Base-by-base conservation (phyloP, 2,329 filamentous ascomycete species). In the Aureobasidium lini region DNA sequence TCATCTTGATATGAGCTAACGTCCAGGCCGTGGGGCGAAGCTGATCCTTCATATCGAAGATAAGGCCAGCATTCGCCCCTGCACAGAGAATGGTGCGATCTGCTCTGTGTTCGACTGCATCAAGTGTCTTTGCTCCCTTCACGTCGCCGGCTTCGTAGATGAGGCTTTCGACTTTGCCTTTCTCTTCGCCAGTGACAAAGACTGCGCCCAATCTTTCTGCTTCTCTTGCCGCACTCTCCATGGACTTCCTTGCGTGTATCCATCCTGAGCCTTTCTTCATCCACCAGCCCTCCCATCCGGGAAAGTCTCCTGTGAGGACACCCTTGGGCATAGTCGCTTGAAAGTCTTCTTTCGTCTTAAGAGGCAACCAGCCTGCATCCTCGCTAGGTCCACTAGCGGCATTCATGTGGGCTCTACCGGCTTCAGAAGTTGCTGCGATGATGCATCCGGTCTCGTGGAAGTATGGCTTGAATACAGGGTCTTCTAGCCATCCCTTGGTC, bases 1-100 rank as follows among this genome's bases (percentile, higher is more conserved):
- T 76, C 71, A 83, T 76, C 34, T 72, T 70, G 39, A 83, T 77
- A 62, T 82, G 79, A 7, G 73, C 77, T 2, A 83, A 66, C 16
- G 79, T 82, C 78, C 79, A 81, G 1, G 79, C 79, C 6, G 78
- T 82, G 1, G 79, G 77, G 11, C 78, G 72, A 9, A 83, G 67
- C 64, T 83, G 80, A 34, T 75, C 71, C 64, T 80, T 73, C 62
- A 81, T 76, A 61, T 82, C 77, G 1, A 83, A 66, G 0, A 83
- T 66, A 2, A 67, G 65, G 36, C 76, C 74, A n/a, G 77, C 77
- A 40, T 73, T 74, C 11, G 80, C 80, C 3, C 80, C 80, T 2
- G 79, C 76, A 18, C 76, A 73, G 9, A 83, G 71, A 28, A 83
- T 77, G 0, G 73, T 77, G 15, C 71, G 72, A 4, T 77, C 70